phyloP scores from a whole-genome alignment of 345 rosid genomes.

The Melaleuca alternifolia region DNA sequence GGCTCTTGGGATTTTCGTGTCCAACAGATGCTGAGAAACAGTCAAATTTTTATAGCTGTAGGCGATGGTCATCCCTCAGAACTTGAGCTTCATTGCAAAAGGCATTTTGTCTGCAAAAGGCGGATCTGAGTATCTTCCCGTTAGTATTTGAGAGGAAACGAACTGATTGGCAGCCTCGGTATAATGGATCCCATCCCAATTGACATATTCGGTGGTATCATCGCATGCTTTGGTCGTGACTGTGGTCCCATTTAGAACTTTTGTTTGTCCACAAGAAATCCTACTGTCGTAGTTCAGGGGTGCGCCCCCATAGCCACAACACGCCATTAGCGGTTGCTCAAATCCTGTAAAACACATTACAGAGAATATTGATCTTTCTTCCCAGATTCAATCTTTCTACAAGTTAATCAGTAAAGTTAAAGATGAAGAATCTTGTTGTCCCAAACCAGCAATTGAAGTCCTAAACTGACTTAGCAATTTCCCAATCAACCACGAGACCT shows the following conservation, averaged over 20 bases:
- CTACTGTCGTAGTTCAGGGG: slow-evolving; percentile 73
- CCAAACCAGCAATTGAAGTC: background rate
- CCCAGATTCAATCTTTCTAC: background rate
- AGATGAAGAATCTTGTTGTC: background rate
- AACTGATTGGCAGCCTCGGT: slow-evolving; percentile 82
- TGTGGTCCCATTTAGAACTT: slow-evolving; percentile 54
- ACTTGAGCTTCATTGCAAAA: slow-evolving; percentile 60
- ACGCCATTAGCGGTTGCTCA: slow-evolving; percentile 83
- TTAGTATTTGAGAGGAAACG: slow-evolving; percentile 65
- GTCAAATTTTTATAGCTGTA: background rate
- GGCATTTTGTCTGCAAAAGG: slow-evolving; percentile 82
- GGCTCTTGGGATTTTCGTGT: background rate
- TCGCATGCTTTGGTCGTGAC: slow-evolving; percentile 58
- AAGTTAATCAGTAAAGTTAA: background rate
- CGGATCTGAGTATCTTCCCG: slow-evolving; percentile 80
- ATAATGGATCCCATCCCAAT: slow-evolving; percentile 95
- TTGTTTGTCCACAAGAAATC: slow-evolving; percentile 72
- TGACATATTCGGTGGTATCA: slow-evolving; percentile 76
- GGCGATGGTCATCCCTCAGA: slow-evolving; percentile 23
- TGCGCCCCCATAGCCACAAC: slow-evolving; percentile 87
- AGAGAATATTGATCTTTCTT: background rate
- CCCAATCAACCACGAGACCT: background rate
- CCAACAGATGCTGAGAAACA: background rate
- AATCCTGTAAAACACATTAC: slow-evolving; percentile 47
- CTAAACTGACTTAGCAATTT: background rate